Base-by-base conservation (phyloP, 164 flowering plant genomes). In the Nelumbo lutea region DNA sequence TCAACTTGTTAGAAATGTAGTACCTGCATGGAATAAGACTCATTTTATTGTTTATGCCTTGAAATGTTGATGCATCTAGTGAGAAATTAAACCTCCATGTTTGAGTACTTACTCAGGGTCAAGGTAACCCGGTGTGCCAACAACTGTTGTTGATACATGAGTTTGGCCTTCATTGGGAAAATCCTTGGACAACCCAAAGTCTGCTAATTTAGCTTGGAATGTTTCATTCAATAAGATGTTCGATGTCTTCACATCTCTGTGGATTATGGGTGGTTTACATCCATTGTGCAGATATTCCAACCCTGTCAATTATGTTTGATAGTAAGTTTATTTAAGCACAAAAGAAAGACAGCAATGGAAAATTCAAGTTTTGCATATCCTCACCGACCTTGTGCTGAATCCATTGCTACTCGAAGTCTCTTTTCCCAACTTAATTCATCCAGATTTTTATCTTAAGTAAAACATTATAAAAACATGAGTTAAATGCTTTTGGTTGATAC, bases 61-160 rank as follows among this genome's bases (percentile, higher is more conserved):
- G 27, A 27, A 27, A 27, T 27, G 27, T 27, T 27, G 27, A 27
- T 27, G 27, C 27, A 46, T 46, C 48, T 4, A 46, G 48, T 46
- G 27, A 79, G 72, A 42, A 45, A 50, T 3, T 10, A 1, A 57
- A 27, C 27, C 27, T 27, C 27, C 27, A 27, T 27, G 27, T 27
- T 27, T 27, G 10, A 47, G 47, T 0, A 71, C 87, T 73, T 77
- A 87, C 87, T 85, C 85, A 5, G 87, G 88, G 52, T 81, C 87
- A 48, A 85, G 74, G 55, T 83, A 85, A 0, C 88, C 66, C 1
- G 40, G 66, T 2, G 66, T 47, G 60, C 60, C 60, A 38, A 5
- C 27, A 48, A 79, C 70, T 13, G 13, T 43, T 1, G 87, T 79
- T 1, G 80, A 67, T 5, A 77, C 64, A 66, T 79, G 77, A 55